Conservation (phyloP, 805 yeast genomes). For the Suhomyces kilbournensis region DNA sequence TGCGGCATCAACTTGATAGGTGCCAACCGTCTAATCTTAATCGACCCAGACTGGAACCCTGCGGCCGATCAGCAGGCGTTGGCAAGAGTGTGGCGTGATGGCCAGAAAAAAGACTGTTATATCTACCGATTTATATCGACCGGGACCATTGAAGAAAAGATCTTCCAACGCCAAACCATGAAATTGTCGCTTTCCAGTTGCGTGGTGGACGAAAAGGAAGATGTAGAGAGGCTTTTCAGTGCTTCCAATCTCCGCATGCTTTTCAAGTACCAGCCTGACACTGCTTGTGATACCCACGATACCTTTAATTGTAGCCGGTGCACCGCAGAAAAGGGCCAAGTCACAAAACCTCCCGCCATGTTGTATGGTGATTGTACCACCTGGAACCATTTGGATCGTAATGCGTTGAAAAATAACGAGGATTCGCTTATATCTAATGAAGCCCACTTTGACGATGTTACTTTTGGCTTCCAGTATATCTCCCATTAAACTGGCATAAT, state of each 20-base stretch:
- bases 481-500: too few species aligned
- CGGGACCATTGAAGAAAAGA: constrained; percentile 95
- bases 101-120: constrained; percentile 94
- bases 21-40: constrained; percentile 81
- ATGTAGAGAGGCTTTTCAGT: constrained; percentile 88
- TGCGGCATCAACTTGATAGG: constrained; percentile 98
- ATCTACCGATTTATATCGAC: constrained; percentile 92
- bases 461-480: constrained; percentile 89
- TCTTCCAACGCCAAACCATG: constrained; percentile 93
- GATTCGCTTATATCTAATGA: constrained; percentile 80
- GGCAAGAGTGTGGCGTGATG: constrained; percentile 98
- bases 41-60: constrained; percentile 97
- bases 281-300: constrained; percentile 88
- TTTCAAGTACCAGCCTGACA: constrained; percentile 64
- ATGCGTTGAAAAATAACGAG: constrained; percentile 59
- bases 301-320: constrained; percentile 89
- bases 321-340: constrained; percentile 47
- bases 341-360: constrained; percentile 74
- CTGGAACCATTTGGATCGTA: constrained; percentile 86
- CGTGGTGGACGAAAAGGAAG: constrained; percentile 95
- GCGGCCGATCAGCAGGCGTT: constrained; percentile 97
- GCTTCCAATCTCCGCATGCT: constrained; percentile 75
- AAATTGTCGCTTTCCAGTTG: constrained; percentile 89
- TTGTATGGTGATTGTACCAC: constrained; percentile 96
- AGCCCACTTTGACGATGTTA: constrained; percentile 60